Conservation (phyloP, 2,329 filamentous ascomycete genomes). For the Talaromyces marneffei region DNA sequence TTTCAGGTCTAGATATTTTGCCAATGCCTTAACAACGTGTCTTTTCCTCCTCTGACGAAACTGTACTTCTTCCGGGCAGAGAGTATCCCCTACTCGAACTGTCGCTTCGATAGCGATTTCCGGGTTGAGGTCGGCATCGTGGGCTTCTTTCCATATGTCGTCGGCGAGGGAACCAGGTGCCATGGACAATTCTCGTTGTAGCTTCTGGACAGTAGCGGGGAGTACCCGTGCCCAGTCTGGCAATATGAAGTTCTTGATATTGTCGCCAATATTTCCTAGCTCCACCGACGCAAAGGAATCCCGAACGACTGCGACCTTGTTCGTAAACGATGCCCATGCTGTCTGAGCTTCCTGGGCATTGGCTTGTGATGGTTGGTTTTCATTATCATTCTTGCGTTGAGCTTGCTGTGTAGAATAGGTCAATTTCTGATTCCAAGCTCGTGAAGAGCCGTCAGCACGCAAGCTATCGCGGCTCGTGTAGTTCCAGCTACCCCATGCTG, state of each 20-base stretch:
- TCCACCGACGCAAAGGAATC: constrained; percentile 37
- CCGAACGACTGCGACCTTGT: constrained; percentile 37
- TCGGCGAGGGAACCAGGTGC: constrained; percentile 81
- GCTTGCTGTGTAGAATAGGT: constrained; percentile 17
- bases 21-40: constrained; percentile 66
- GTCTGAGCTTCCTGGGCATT: constrained; percentile 20
- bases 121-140: constrained; percentile 74
- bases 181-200: constrained; percentile 83
- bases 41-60: constrained; percentile 65
- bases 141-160: constrained; percentile 88
- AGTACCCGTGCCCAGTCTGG: constrained; percentile 76
- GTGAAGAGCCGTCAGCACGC: constrained; percentile 18
- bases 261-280: constrained; percentile 44
- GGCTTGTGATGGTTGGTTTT: constrained; percentile 15
- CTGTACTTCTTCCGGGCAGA: constrained; percentile 76
- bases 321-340: constrained; percentile 48
- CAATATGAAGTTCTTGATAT: constrained; percentile 64
- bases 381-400: constrained; percentile 10
- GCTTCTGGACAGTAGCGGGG: constrained; percentile 70
- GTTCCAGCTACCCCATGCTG: constrained; percentile 12
- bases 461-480: constrained; percentile 21
- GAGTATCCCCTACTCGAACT: constrained; percentile 72
- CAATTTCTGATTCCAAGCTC: constrained; percentile 20
- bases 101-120: constrained; percentile 77
- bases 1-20: constrained; percentile 71